Percentiles rank a stretch among this genome's conserved stretches.
These are phyloP conservation scores for Mariannaea elegans DNA, from an alignment of 2,329 filamentous ascomycete species.

Conservation along the genomic window DNA sequence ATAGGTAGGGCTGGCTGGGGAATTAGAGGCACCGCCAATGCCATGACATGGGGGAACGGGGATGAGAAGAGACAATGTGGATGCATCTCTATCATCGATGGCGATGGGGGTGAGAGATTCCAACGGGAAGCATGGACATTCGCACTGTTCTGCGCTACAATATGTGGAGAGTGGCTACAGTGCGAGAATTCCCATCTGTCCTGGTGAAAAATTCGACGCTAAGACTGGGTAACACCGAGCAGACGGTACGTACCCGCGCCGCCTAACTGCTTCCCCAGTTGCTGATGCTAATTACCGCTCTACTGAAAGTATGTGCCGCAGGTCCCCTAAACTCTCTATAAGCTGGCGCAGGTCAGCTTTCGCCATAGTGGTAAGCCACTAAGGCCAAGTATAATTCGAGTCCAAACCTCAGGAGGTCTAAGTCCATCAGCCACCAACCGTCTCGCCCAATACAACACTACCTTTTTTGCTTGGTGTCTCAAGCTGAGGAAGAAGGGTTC, in stretches of 20 bases:
- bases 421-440: no score
- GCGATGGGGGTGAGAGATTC: constrained; percentile 1
- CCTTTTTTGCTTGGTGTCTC: no score
- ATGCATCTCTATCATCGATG: constrained; percentile 1
- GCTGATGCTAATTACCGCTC: constrained; percentile 11
- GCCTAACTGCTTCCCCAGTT: neutral
- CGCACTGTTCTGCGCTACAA: constrained; percentile 4
- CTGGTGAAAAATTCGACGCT: neutral
- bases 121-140: neutral
- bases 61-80: constrained; percentile 4
- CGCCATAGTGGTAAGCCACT: no score
- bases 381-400: no score
- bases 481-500: no score
- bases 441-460: no score
- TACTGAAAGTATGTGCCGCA: no score
- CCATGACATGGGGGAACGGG: constrained; percentile 26
- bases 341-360: no score
- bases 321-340: no score
- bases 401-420: no score
- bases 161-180: neutral
- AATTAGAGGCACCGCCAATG: constrained; percentile 25
- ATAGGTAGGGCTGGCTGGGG: constrained; percentile 23
- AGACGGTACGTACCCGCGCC: constrained; percentile 17
- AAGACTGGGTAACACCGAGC: neutral
- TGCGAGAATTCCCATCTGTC: neutral